Conservation (phyloP, 805 yeast genomes). For the Starmerella tilneyi region DNA sequence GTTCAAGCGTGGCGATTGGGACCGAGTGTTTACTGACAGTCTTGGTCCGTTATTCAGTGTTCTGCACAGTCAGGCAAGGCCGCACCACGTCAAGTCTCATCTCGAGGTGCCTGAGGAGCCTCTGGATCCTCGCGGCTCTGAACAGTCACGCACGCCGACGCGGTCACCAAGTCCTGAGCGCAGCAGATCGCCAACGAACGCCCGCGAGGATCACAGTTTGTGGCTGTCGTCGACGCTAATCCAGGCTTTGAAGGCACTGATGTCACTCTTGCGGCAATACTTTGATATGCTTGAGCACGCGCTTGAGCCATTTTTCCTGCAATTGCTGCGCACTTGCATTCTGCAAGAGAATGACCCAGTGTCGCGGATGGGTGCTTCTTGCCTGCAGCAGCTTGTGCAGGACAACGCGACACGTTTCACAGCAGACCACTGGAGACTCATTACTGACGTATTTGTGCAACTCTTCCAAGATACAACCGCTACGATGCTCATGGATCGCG, state of each 20-base stretch:
- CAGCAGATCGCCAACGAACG: not conserved
- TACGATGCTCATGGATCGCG: slow-evolving; percentile 50
- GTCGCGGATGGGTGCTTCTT: slow-evolving; percentile 85
- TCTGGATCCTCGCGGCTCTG: too few species aligned
- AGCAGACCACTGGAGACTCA: slow-evolving; percentile 61
- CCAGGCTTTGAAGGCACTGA: slow-evolving; percentile 84
- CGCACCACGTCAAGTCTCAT: too few species aligned
- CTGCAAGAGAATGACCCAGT: slow-evolving; percentile 96
- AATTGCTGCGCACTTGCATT: slow-evolving; percentile 71
- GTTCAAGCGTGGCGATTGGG: slow-evolving; percentile 74
- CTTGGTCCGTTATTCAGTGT: slow-evolving; percentile 85
- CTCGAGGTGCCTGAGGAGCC: too few species aligned
- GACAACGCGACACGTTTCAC: slow-evolving; percentile 60
- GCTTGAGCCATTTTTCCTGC: slow-evolving; percentile 71
- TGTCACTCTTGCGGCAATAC: slow-evolving; percentile 70
- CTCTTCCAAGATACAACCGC: slow-evolving; percentile 82
- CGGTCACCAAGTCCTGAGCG: slow-evolving; percentile 12
- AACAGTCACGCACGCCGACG: not conserved
- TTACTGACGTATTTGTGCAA: slow-evolving; percentile 53
- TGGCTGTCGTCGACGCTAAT: slow-evolving; percentile 96
- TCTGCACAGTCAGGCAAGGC: slow-evolving; percentile 42
- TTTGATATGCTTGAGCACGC: slow-evolving; percentile 64
- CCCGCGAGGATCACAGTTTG: slow-evolving; percentile 72
- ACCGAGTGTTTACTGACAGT: slow-evolving; percentile 59
- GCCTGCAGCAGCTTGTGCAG: slow-evolving; percentile 68